Base-by-base conservation (phyloP, 2,329 filamentous ascomycete species). In the Beauveria australis region DNA sequence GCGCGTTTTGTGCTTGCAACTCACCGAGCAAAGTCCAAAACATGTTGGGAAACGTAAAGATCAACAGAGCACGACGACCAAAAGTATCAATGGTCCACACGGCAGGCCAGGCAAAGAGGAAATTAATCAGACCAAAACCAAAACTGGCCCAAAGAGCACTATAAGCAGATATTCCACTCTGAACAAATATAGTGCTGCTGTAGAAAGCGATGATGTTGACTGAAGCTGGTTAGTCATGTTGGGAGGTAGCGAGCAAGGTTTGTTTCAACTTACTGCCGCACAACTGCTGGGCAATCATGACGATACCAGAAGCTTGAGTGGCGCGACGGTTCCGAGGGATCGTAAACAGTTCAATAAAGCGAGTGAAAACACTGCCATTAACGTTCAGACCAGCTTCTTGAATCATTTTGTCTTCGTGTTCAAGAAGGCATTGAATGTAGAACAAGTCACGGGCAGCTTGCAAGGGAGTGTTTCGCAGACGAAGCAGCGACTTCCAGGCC, bases 251-350 rank as follows among this genome's bases (percentile, higher is more conserved):
- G 49, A n/a, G 12, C 3, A 16, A 19, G 8, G 8, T 1, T 3
- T 19, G 40, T 2, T 5, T 46, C 2, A 47, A 66, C 67, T 67
- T 71, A 67, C 68, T 79, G 46, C 82, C 83, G 62, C 82, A 85
- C 75, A 87, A 80, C 67, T 87, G 84, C 66, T 87, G 83, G 0
- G 75, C 76, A 65, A 85, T 83, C 86, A 91, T 90, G 65, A 89
- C 85, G 1, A 82, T 82, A 64, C 82, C 84, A 0, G 86, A 85
- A 1, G 87, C 88, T 57, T 85, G 78, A 0, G 85, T 89, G 0
- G 88, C 88, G 46, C 83, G 78, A 5, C 83, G 75, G 8, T 83
- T 75, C 40, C 84, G 76, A 0, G 83, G 79, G 53, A 86, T 78
- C 1, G 80, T 84, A 64, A 86, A 83, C 1, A 83, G 72, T 66